Percentiles rank a stretch among this genome's conserved stretches.
These are phyloP conservation scores for Persicaria maculosa DNA, from an alignment of 148 eudicot species.

Conservation along the genomic window DNA sequence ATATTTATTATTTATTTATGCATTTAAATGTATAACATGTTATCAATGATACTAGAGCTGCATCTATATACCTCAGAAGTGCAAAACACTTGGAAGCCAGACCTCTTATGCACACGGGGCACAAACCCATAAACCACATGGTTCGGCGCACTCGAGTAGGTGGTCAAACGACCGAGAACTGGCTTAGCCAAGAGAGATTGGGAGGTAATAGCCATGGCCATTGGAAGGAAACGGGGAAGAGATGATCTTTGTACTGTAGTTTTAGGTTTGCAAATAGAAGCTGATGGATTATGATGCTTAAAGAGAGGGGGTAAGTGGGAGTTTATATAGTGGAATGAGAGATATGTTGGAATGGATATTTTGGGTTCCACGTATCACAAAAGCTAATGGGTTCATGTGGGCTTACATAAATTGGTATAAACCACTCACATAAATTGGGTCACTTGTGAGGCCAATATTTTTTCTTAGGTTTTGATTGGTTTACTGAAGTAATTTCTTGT, in stretches of 20 bases:
- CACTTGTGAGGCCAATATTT: conserved; percentile 5
- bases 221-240: background rate
- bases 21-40: background rate
- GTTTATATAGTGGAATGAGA: background rate
- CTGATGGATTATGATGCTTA: background rate
- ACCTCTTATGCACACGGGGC: background rate
- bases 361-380: conserved; percentile 18
- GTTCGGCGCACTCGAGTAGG: background rate
- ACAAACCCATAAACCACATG: background rate
- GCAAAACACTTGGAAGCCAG: conserved; percentile 3
- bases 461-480: conserved; percentile 6
- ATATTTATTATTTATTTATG: too few species aligned
- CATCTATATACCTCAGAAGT: background rate
- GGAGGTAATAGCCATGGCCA: conserved; percentile 10
- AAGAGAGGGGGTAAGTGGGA: too few species aligned
- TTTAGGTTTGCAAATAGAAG: background rate
- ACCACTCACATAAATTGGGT: background rate
- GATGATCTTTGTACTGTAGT: too few species aligned
- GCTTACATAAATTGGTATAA: background rate
- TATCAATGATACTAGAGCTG: background rate
- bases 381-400: conserved; percentile 18
- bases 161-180: background rate
- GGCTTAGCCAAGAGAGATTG: conserved; percentile 13
- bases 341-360: conserved; percentile 10
- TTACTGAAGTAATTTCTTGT: background rate